Percentiles rank a stretch among this genome's conserved stretches.
Evolutionary conservation across 306 rosid genomes (phyloP).

Genomic region (Vigna unguiculata): DNA sequence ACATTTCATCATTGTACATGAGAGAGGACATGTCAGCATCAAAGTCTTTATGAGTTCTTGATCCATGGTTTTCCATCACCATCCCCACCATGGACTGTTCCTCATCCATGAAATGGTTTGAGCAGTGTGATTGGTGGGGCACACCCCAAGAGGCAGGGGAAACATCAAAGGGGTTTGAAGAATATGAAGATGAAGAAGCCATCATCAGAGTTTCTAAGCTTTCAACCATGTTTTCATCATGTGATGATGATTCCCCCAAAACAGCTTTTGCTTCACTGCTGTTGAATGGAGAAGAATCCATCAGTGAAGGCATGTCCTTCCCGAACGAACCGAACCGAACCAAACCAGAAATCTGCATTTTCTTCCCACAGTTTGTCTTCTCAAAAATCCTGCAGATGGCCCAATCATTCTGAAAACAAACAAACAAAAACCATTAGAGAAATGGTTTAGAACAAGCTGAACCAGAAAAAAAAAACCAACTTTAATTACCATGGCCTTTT

Average conservation of each 20-base stretch:
- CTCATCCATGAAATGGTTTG: constrained; percentile 40
- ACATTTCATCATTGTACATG: constrained; percentile 53
- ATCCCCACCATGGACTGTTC: constrained; percentile 54
- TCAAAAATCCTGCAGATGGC: constrained; percentile 75
- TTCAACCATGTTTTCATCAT: constrained; percentile 44
- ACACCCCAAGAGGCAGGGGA: constrained; percentile 45
- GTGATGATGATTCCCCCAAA: constrained; percentile 55
- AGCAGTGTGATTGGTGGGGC: constrained; percentile 38
- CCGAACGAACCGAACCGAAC: constrained; percentile 45
- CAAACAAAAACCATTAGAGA: background rate
- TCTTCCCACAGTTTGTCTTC: constrained; percentile 59
- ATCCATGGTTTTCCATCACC: constrained; percentile 53
- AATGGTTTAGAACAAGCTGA: background rate
- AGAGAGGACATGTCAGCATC: constrained; percentile 56
- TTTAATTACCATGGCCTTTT: constrained; percentile 63
- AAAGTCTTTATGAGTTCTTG: constrained; percentile 38
- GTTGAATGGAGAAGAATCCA: constrained; percentile 66
- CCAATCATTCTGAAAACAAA: constrained; percentile 79
- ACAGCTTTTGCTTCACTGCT: constrained; percentile 51
- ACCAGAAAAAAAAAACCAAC: background rate
- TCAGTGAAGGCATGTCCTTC: constrained; percentile 65
- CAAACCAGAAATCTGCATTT: constrained; percentile 55
- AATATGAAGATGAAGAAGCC: constrained; percentile 36
- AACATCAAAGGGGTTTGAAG: constrained; percentile 42
- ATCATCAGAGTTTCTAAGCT: constrained; percentile 32